These are phyloP conservation scores for Sarocladium strictum DNA, from an alignment of 2,329 filamentous ascomycete species.

Conservation along the genomic window DNA sequence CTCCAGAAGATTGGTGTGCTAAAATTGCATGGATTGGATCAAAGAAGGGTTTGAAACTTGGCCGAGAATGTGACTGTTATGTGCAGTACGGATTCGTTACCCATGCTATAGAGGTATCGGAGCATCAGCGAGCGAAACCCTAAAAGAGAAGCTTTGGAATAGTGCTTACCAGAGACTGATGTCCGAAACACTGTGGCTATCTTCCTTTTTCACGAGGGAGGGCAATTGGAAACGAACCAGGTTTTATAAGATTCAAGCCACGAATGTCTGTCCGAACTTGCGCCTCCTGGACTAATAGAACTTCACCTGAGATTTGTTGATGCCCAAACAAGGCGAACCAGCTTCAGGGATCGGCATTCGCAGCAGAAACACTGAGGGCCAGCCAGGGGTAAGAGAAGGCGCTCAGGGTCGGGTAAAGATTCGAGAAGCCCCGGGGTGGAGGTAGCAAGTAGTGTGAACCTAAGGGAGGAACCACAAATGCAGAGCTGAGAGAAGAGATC, in stretches of 20 bases:
- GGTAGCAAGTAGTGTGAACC: not conserved
- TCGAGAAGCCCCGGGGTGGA: not conserved
- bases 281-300: not conserved
- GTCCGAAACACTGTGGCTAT: too few species aligned
- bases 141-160: not conserved
- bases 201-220: too few species aligned
- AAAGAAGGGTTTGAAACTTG: not conserved
- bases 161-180: not conserved
- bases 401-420: not conserved
- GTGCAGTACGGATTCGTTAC: not conserved
- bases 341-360: constrained; percentile 1
- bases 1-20: not conserved
- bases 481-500: not conserved
- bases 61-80: not conserved
- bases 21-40: not conserved
- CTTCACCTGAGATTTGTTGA: not conserved
- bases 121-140: not conserved
- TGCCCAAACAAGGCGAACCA: constrained; percentile 8
- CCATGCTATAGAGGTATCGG: not conserved
- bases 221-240: too few species aligned
- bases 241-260: too few species aligned
- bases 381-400: not conserved
- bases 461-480: not conserved
- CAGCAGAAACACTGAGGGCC: not conserved
- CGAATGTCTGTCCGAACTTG: not conserved